Percentiles rank a stretch among this genome's conserved stretches.
Evolutionary conservation across 768 basidiomycete genomes (phyloP).

Genomic region (Tephrocybe rancida): DNA sequence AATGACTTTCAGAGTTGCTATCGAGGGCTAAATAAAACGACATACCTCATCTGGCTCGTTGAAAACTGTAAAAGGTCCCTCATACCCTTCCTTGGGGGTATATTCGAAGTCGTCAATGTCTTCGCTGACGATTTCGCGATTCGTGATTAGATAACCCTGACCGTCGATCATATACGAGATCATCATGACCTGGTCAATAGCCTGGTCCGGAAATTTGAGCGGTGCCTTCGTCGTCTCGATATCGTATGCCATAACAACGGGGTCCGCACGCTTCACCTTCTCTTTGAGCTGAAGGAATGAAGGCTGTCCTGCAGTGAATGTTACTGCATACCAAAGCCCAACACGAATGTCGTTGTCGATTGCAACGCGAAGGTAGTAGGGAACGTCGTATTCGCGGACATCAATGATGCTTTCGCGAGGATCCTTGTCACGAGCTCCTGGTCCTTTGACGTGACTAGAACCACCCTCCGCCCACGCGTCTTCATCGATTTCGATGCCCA

Average conservation of each 20-base stretch:
- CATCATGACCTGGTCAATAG: conserved; percentile 99
- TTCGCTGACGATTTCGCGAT: conserved; percentile 95
- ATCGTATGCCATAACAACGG: conserved; percentile 98
- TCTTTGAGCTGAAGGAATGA: conserved; percentile 70
- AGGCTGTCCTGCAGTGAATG: conserved; percentile 81
- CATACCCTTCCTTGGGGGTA: conserved; percentile 96
- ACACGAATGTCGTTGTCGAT: conserved; percentile 98
- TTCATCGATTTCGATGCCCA: conserved; percentile 71
- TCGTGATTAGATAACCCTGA: conserved; percentile 96
- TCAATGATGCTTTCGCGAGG: conserved; percentile 94
- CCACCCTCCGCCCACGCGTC: conserved; percentile 50
- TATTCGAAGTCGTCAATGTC: conserved; percentile 99
- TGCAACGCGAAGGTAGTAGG: conserved; percentile 97
- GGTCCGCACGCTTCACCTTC: conserved; percentile 97
- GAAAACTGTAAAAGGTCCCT: conserved; percentile 94
- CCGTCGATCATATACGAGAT: conserved; percentile 99
- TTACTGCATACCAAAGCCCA: conserved; percentile 95
- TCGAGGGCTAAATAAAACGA: neutral
- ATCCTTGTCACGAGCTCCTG: conserved; percentile 60
- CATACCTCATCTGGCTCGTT: conserved; percentile 91
- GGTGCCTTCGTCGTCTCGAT: conserved; percentile 99
- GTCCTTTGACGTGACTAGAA: conserved; percentile 36
- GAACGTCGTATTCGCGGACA: conserved; percentile 94
- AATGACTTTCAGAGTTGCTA: conserved; percentile 2
- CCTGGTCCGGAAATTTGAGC: conserved; percentile 97